Evolutionary conservation across 1,284 basidiomycete genomes (phyloP).

Genomic region (Gomphus sp.): DNA sequence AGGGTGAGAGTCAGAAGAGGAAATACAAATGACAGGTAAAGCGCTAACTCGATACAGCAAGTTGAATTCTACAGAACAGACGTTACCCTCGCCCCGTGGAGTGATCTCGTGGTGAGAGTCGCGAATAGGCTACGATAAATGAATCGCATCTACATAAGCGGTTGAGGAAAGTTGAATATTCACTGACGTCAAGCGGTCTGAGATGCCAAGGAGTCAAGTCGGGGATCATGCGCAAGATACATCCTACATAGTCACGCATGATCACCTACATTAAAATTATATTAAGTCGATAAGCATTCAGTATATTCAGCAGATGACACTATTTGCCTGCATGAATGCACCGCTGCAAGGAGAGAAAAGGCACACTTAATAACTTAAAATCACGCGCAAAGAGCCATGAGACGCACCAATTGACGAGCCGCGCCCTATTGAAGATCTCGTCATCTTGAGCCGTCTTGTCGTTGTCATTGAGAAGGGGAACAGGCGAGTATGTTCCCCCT

Average conservation of each 20-base stretch:
- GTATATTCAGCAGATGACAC: background rate
- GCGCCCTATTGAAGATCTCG: conserved; percentile 46
- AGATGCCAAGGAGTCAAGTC: conserved; percentile 36
- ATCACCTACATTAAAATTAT: conserved; percentile 16
- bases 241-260: conserved; percentile 38
- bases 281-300: background rate
- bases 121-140: conserved; percentile 1
- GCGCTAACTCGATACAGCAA: conserved; percentile 33
- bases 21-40: background rate
- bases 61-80: conserved; percentile 45
- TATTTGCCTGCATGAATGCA: conserved; percentile 10
- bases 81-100: conserved; percentile 36
- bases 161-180: background rate
- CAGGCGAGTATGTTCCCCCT: conserved; percentile 18
- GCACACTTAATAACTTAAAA: conserved; percentile 4
- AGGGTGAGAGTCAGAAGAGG: background rate
- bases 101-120: conserved; percentile 14
- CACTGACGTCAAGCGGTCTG: conserved; percentile 30
- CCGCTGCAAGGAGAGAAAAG: conserved; percentile 23
- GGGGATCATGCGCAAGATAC: conserved; percentile 34
- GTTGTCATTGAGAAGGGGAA: conserved; percentile 25
- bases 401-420: conserved; percentile 34
- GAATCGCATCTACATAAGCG: background rate
- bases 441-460: conserved; percentile 28
- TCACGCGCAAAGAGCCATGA: background rate